These are phyloP conservation scores for Beauveria australis DNA, from an alignment of 2,329 filamentous ascomycete genomes.

Conservation along the genomic window DNA sequence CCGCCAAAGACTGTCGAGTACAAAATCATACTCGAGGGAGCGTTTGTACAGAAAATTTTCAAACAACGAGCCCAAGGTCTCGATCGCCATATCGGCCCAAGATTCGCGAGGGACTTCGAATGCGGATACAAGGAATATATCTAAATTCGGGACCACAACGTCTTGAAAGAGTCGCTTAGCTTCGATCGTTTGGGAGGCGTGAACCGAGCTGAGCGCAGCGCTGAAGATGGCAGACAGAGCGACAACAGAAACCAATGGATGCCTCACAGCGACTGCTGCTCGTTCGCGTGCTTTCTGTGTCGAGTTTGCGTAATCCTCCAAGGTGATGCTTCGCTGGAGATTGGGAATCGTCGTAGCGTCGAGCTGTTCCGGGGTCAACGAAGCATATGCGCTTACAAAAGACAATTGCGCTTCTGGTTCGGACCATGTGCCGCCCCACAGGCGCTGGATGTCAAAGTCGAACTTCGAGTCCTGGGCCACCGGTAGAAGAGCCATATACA, in stretches of 20 bases:
- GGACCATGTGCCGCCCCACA: conserved; percentile 90
- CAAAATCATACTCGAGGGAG: conserved; percentile 73
- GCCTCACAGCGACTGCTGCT: conserved; percentile 59
- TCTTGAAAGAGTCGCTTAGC: conserved; percentile 59
- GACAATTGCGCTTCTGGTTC: conserved; percentile 82
- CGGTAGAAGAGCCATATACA: conserved; percentile 72
- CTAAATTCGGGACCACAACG: conserved; percentile 63
- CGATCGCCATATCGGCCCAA: conserved; percentile 66
- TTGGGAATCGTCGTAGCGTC: conserved; percentile 80
- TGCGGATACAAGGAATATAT: conserved; percentile 71
- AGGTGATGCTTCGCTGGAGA: conserved; percentile 67
- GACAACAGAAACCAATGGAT: conserved; percentile 81
- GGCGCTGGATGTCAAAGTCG: conserved; percentile 69
- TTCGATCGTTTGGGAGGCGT: conserved; percentile 54
- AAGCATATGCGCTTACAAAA: conserved; percentile 84
- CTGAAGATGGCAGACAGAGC: conserved; percentile 66
- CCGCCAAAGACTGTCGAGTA: conserved; percentile 84
- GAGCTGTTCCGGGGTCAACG: conserved; percentile 64
- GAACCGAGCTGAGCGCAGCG: conserved; percentile 52
- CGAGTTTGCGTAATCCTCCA: conserved; percentile 46
- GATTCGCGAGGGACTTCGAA: conserved; percentile 65
- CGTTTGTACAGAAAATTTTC: conserved; percentile 75
- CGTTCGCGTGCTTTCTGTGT: conserved; percentile 41
- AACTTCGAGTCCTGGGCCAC: conserved; percentile 48
- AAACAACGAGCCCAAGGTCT: conserved; percentile 70